Evolutionary conservation across 2,329 filamentous ascomycete species (phyloP), one percentile per base, ranked within the genome.

Genomic region (Scedosporium aurantiacum): DNA sequence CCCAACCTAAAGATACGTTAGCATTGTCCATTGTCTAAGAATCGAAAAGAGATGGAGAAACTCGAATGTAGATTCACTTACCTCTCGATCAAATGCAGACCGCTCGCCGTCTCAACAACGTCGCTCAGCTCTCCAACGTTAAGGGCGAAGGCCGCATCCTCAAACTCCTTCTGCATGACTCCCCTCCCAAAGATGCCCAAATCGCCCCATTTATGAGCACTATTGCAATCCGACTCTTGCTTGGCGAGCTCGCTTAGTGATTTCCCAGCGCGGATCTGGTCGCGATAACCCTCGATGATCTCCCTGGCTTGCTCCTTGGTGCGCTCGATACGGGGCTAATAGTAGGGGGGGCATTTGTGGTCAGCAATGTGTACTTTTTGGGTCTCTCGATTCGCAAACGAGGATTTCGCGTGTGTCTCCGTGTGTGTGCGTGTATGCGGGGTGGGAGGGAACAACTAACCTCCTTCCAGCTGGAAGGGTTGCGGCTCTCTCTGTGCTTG

Each of bases 121-220:
- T 82, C 80, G 75, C 92, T 97, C 70, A 97, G 85, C 75, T 97
- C 84, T 40, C 91, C 92, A 2, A 88, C 87, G 74, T 92, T 83
- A 61, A 99, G 80, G n/a, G 83, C 87, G 76, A 99, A 99, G 1
- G 94, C 89, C 4, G 92, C 92, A 62, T 97, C 91, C 76, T 99
- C 94, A 70, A 99, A 99, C 76, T 97, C 93, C 78, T 92, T 93
- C 74, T 99, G 94, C 94, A 99, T 99, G 70, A 97, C 93, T 28
- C 91, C 91, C 69, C 83, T 86, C 61, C 91, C 92, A 74, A 99
- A 99, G 75, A 92, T 96, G 21, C 94, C 94, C 77, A 99, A 78
- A 72, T 99, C 94, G 62, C 94, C 94, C 66, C 87, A 85, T 82
- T 97, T 99, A 68, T 91, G 85, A 32, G 94, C 92, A 68, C 91